Evolutionary conservation across 2,329 filamentous ascomycete genomes (phyloP).

Genomic region (Xylaria sp.): DNA sequence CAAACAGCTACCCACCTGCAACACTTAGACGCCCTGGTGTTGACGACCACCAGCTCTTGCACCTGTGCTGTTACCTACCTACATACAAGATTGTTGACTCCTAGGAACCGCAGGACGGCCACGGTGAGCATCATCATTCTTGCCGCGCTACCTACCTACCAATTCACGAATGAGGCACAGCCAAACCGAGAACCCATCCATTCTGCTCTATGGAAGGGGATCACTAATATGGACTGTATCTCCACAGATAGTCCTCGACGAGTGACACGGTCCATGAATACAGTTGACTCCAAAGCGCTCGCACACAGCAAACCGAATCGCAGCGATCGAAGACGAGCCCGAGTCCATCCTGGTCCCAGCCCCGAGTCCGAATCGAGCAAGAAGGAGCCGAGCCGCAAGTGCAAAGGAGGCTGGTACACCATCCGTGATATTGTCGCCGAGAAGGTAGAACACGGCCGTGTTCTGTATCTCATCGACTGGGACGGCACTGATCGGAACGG

Average conservation of each 20-base stretch:
- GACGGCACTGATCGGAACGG: conserved; percentile 45
- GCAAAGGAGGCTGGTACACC: conserved; percentile 24
- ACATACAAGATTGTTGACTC: conserved; percentile 2
- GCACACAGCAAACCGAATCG: conserved; percentile 7
- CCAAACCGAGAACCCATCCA: background rate
- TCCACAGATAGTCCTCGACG: conserved; percentile 20
- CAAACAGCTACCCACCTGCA: background rate
- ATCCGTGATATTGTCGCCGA: conserved; percentile 37
- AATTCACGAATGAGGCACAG: background rate
- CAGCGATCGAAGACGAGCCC: conserved; percentile 5
- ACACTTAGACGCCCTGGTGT: background rate
- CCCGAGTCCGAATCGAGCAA: background rate
- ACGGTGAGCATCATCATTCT: conserved; percentile 21
- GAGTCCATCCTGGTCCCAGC: conserved; percentile 3
- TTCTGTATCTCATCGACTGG: conserved; percentile 54
- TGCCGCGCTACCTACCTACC: background rate
- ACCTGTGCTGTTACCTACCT: background rate
- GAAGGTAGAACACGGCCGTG: conserved; percentile 28
- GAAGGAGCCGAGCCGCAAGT: conserved; percentile 12
- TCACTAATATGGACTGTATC: conserved; percentile 23
- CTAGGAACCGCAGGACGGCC: conserved; percentile 20
- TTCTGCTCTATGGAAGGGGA: background rate
- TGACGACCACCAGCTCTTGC: conserved; percentile 8
- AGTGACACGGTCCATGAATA: conserved; percentile 26
- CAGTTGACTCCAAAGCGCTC: conserved; percentile 3